Base-by-base conservation (phyloP, 2,329 filamentous ascomycete species). In the Zopfia rhizophila region DNA sequence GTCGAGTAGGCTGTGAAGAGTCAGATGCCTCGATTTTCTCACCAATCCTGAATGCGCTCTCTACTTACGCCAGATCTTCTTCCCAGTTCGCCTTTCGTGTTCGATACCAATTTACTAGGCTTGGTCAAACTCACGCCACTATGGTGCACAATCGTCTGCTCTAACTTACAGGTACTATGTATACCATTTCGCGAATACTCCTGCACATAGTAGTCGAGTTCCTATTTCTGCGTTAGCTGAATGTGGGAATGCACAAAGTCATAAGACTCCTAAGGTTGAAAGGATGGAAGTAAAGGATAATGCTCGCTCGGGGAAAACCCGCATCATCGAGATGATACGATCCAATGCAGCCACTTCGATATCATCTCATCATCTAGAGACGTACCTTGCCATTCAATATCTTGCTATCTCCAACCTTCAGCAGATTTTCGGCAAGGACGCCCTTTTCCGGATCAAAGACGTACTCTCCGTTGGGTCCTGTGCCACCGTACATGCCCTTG, bases 91-190 rank as follows among this genome's bases (percentile, higher is more conserved):
- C 70, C 68, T 82, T 76, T 14, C 83, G 78, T 3, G 83, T 88
- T 30, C 91, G 85, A 75, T 99, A 99, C 90, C 91, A 97, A 73
- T 92, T 94, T 49, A 91, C 79, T 81, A 36, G 36, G 16, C 12
- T 18, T 25, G 5, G 33, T 64, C 36, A 65, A 59, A n/a, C n/a
- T 35, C 31, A 48, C 28, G 28, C 22, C 30, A 41, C 24, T 21
- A n/a, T 37, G 23, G 24, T 4, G 19, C 23, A 19, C 24, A n/a
- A 23, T 27, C 23, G 12, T 31, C 7, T 12, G 19, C 43, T 29
- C 10, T 25, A 39, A 70, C 76, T 71, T 76, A 81, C 80, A 77
- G 12, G 91, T 90, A 1, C 91, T 91, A 55, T 86, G 83, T 55
- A 97, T 72, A 32, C 91, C 90, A 63, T 86, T 82, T 29, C 82